Conservation (phyloP, 768 basidiomycete genomes). For the Pulveroboletus sp. region DNA sequence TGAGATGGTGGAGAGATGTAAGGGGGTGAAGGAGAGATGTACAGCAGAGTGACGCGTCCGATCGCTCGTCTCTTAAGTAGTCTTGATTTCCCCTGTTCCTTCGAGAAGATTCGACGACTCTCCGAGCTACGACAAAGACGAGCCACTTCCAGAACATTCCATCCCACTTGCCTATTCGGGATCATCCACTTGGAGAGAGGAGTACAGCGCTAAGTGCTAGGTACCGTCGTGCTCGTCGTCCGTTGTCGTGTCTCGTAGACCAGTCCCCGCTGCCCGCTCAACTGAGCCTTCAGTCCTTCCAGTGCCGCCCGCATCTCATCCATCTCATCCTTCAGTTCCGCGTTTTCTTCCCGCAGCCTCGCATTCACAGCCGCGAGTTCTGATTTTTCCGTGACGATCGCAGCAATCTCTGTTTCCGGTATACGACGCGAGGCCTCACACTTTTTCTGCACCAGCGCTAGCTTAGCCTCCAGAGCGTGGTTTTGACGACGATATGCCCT, state of each 20-base stretch:
- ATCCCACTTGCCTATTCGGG: conserved; percentile 27
- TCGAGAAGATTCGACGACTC: conserved; percentile 44
- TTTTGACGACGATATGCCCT: conserved; percentile 59
- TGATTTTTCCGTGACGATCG: conserved; percentile 44
- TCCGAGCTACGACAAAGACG: conserved; percentile 1
- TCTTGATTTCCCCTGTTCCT: conserved; percentile 20
- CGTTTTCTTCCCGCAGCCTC: conserved; percentile 55
- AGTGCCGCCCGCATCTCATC: conserved; percentile 71
- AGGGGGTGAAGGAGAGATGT: neutral
- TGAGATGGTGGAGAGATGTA: neutral
- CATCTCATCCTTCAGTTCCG: conserved; percentile 46
- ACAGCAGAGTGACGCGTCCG: conserved; percentile 14
- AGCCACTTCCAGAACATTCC: conserved; percentile 35
- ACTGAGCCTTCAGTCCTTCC: conserved; percentile 56
- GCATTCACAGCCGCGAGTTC: conserved; percentile 46
- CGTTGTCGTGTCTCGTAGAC: conserved; percentile 46
- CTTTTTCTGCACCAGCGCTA: conserved; percentile 43
- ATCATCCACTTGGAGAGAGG: neutral
- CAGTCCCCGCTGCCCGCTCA: conserved; percentile 42
- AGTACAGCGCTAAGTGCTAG: neutral
- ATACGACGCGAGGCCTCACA: conserved; percentile 32
- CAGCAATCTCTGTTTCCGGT: conserved; percentile 40
- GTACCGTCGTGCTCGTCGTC: conserved; percentile 18
- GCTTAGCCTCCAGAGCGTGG: conserved; percentile 54
- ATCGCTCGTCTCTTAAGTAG: conserved; percentile 34